Evolutionary conservation across 2,329 filamentous ascomycete species (phyloP).

Genomic region (Pestalotiopsis fici): DNA sequence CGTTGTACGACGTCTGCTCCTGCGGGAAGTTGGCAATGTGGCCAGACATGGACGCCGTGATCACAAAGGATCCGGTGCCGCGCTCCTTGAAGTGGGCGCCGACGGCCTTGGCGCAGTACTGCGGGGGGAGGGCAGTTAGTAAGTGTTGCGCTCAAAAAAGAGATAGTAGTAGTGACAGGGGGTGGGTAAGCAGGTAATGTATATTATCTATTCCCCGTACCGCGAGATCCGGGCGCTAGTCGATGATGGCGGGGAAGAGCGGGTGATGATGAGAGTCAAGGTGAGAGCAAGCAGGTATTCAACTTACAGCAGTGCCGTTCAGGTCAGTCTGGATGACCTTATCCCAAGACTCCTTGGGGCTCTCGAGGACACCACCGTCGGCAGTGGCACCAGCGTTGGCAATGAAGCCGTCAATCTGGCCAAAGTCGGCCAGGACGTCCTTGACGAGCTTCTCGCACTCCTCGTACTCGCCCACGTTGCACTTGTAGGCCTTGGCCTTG

Average conservation of each 20-base stretch:
- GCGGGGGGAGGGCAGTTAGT: background rate
- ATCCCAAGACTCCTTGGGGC: conserved; percentile 57
- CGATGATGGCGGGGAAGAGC: background rate
- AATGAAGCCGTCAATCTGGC: conserved; percentile 73
- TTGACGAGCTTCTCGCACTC: conserved; percentile 54
- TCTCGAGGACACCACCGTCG: conserved; percentile 57
- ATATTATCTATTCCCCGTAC: background rate
- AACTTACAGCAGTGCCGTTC: conserved; percentile 55
- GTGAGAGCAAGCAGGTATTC: no score
- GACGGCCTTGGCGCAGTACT: conserved; percentile 61
- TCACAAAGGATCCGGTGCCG: conserved; percentile 62
- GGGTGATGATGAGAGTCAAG: background rate
- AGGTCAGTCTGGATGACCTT: conserved; percentile 62
- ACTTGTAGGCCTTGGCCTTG: conserved; percentile 63
- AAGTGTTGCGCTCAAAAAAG: background rate
- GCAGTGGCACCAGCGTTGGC: conserved; percentile 69
- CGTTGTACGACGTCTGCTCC: conserved; percentile 63
- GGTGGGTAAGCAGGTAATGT: background rate
- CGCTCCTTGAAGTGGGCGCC: conserved; percentile 62
- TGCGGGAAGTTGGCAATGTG: conserved; percentile 69
- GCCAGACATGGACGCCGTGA: conserved; percentile 66
- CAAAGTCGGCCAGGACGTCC: conserved; percentile 73
- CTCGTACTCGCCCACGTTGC: conserved; percentile 55
- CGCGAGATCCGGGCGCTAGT: background rate
- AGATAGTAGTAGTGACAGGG: background rate